These are phyloP conservation scores for Lachnellula cervina DNA, from an alignment of 2,329 filamentous ascomycete genomes.

Conservation along the genomic window DNA sequence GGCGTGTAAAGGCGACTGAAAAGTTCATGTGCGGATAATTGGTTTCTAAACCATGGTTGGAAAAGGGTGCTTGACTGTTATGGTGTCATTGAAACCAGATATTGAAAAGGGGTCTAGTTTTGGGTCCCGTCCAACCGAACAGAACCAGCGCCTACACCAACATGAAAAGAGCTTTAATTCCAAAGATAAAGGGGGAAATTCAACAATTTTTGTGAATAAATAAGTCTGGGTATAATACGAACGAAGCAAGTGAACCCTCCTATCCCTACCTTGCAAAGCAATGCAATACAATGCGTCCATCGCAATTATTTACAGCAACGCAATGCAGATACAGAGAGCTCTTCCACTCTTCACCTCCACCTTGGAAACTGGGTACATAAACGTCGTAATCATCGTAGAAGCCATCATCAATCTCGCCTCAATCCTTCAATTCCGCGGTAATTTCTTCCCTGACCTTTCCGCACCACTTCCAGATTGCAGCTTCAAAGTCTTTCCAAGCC, in stretches of 20 bases:
- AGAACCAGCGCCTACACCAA: not conserved
- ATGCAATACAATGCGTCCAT: not conserved
- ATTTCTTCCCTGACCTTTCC: slow-evolving; percentile 78
- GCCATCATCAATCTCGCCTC: slow-evolving; percentile 6
- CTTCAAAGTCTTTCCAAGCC: slow-evolving; percentile 78
- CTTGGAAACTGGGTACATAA: not conserved
- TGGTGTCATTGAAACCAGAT: not conserved
- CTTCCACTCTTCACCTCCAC: not conserved
- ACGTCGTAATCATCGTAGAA: slow-evolving; percentile 6
- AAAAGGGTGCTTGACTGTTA: not conserved
- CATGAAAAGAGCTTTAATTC: not conserved
- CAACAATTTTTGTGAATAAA: not conserved
- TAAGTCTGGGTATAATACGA: slow-evolving; percentile 8
- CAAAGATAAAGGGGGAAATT: not conserved
- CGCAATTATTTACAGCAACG: not conserved
- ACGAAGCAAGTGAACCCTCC: not conserved
- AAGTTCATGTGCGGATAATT: no score
- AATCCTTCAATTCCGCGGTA: slow-evolving; percentile 53
- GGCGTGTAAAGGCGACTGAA: no score
- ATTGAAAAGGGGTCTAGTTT: not conserved
- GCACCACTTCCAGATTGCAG: slow-evolving; percentile 79
- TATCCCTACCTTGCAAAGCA: not conserved
- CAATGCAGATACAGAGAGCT: not conserved
- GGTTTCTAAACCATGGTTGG: not conserved
- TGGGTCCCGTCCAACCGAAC: not conserved